Evolutionary conservation across 139 green algal genomes (phyloP).

Genomic region (Chlamydomonas schloesseri): DNA sequence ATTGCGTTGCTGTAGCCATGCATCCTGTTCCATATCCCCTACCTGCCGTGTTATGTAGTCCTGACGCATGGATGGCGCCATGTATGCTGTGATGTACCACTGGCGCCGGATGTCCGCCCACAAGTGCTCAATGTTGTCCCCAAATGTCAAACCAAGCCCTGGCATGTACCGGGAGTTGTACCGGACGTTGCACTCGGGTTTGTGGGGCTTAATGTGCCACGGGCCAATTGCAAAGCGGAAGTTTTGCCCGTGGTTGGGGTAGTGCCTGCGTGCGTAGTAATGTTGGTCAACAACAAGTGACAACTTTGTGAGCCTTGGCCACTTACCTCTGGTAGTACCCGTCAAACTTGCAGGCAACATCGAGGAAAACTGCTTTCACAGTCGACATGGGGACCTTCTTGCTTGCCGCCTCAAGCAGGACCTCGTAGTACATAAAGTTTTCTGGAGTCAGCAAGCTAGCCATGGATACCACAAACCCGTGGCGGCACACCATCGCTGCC

Average conservation of each 20-base stretch:
- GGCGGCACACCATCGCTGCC: neutral
- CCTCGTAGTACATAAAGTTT: neutral
- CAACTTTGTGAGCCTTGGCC: neutral
- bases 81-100: too few relatives aligned
- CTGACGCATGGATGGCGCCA: neutral
- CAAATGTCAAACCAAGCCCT: neutral
- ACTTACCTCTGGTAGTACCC: neutral
- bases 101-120: too few relatives aligned
- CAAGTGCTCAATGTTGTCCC: conserved; percentile 1
- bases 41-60: neutral
- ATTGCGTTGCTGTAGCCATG: neutral
- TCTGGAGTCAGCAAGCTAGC: neutral
- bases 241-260: too few relatives aligned
- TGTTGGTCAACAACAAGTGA: too few relatives aligned
- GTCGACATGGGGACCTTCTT: neutral
- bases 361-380: neutral
- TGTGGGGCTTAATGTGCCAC: neutral
- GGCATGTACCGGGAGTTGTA: neutral
- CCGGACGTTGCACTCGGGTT: neutral
- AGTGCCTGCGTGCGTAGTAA: too few relatives aligned
- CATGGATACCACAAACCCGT: neutral
- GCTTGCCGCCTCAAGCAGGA: neutral
- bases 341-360: conserved; percentile 2
- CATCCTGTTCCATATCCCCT: too few relatives aligned
- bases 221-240: neutral